Base-by-base conservation (phyloP, 2,329 filamentous ascomycete species). In the Ascochyta pisi region DNA sequence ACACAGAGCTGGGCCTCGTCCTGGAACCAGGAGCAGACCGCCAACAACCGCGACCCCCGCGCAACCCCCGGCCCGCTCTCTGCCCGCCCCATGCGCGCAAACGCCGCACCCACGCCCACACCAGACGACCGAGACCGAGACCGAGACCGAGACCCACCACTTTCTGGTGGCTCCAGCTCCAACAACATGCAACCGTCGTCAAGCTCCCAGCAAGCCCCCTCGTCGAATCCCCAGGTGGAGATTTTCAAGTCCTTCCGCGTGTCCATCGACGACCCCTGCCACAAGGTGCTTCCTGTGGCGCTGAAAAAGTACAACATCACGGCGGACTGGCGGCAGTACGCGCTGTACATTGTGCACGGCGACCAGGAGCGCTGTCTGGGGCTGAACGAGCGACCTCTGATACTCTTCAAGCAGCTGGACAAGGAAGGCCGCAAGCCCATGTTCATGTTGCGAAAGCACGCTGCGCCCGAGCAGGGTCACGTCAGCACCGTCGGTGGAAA, bases 191-290 rank as follows among this genome's bases (percentile, higher is more conserved):
- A 68, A 44, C 56, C 51, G 49, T 68, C n/a, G 60, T 64, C 46
- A 48, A 61, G 22, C 61, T 68, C 33, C 42, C 64, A 27, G 58
- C 63, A 47, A 57, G 51, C 70, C 0, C 62, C 68, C 7, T 74
- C 73, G 12, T 66, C 73, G 50, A 82, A 82, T 58, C 79, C 79
- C 10, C 79, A 81, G 65, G 93, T 97, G 57, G 95, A 99, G 76
- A 97, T 99, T 57, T 98, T 98, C 86, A 99, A 99, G 76, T 96
- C 91, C 1, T 99, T 99, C 84, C 89, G 94, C 35, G 95, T 99
- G 60, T 95, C 91, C 73, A 96, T 98, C 85, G 95, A 99, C 66
- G 95, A 99, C 71, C 95, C 95, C 3, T 99, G 95, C 79, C 90
- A 96, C 80, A 97, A 97, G 75, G 95, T 99, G 26, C 83, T 99